Conservation (phyloP, 2,329 filamentous ascomycete genomes). For the Cladophialophora chaetospira region DNA sequence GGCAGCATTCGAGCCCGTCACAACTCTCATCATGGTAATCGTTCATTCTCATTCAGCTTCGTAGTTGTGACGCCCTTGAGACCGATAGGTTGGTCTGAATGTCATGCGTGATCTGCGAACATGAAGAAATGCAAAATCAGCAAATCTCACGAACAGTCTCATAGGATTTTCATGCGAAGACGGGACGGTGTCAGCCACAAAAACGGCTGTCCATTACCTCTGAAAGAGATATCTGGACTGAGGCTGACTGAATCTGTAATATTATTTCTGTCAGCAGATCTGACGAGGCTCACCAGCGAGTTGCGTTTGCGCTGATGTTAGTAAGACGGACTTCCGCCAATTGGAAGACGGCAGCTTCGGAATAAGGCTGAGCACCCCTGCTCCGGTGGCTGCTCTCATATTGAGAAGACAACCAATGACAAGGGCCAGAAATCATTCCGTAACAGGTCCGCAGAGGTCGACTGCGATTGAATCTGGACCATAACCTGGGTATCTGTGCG, state of each 20-base stretch:
- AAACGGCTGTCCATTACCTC: neutral
- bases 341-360: neutral
- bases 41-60: neutral
- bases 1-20: neutral
- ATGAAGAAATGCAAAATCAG: neutral
- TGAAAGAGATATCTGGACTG: neutral
- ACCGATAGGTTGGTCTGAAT: no score
- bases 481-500: no score
- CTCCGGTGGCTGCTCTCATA: no score
- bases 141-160: neutral
- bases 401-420: no score
- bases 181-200: neutral
- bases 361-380: neutral
- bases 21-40: neutral
- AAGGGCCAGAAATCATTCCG: no score
- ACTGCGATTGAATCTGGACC: no score
- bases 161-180: neutral
- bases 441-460: no score
- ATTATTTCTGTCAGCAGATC: neutral
- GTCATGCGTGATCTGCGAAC: no score
- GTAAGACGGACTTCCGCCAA: neutral
- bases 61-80: no score
- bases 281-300: neutral
- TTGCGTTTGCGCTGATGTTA: neutral
- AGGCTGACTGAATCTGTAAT: neutral